Conservation (phyloP, 2,329 filamentous ascomycete genomes). For the Laburnicola sp. region DNA sequence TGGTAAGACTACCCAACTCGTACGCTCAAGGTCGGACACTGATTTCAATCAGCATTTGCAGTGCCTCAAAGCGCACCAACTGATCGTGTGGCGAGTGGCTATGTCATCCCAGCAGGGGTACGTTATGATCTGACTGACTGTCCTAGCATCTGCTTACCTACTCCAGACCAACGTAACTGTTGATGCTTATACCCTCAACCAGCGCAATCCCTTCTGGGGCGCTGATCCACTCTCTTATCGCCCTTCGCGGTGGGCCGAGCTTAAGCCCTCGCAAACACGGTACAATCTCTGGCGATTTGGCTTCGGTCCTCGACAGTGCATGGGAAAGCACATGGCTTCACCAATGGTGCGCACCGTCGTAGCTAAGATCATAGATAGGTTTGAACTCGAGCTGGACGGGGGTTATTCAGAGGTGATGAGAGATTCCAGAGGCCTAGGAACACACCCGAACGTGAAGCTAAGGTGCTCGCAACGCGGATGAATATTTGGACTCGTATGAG, state of each 20-base stretch:
- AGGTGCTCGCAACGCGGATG: too few species aligned
- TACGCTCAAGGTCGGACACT: too few species aligned
- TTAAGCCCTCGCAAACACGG: conserved; percentile 27
- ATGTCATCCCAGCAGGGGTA: conserved; percentile 37
- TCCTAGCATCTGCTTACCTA: too few species aligned
- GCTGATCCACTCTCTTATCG: conserved; percentile 40
- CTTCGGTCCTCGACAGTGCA: conserved; percentile 50
- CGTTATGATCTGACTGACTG: too few species aligned
- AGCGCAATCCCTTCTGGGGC: conserved; percentile 47
- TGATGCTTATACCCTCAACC: conserved; percentile 51
- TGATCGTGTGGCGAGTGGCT: conserved; percentile 20
- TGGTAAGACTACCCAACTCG: too few species aligned
- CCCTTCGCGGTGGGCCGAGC: conserved; percentile 27
- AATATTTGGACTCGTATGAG: too few species aligned
- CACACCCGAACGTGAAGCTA: too few species aligned
- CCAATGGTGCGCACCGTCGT: background rate
- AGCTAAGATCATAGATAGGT: too few species aligned
- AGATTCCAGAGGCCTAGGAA: too few species aligned
- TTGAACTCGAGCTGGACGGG: too few species aligned
- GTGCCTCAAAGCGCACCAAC: conserved; percentile 47
- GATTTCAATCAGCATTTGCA: conserved; percentile 48
- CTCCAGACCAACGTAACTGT: conserved; percentile 50
- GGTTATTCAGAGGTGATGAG: too few species aligned
- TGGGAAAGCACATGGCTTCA: conserved; percentile 43
- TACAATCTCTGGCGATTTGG: conserved; percentile 53